Evolutionary conservation across 2,329 filamentous ascomycete genomes (phyloP), one percentile per base, ranked within the genome.

Genomic region (Botrytis fragariae): DNA sequence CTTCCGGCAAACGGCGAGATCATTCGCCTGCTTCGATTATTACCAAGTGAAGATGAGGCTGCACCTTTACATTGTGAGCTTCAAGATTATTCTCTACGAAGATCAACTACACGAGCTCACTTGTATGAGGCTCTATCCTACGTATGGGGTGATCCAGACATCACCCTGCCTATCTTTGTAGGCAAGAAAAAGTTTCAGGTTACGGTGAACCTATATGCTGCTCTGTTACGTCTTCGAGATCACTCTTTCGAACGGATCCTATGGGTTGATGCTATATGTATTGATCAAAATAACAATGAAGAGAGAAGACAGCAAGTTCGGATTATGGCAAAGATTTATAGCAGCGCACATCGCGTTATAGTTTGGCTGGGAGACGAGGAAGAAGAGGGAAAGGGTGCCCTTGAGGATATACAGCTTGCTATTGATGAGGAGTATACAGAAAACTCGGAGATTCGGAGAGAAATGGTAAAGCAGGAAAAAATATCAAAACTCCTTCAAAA

Each of bases 301-400:
- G 39, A 64, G 8, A 4, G 16, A 4, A 25, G 0, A 0, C 37
- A 37, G 3, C 62, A 64, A 39, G 4, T 64, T 9, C 18, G 45
- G 14, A 2, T 64, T 12, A 64, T 64, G 7, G 25, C 25, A n/a
- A 32, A 0, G 9, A 45, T 64, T n/a, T 64, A 64, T 3, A 18
- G 1, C 4, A 12, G 5, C 0, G 62, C 14, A 3, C 0, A 4
- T 32, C 25, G 25, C 3, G 25, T 64, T 7, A 4, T 45, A 29
- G 62, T 64, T 10, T 64, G 18, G 22, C 62, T 64, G 9, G 62
- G 39, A 16, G 14, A 64, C 6, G 62, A 22, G 1, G 32, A 0
- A 64, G 14, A 2, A 64, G 25, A 22, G 0, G 6, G 3, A 12
- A 32, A 14, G 25, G 45, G 22, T 0, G 45, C 14, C 32, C 20